phyloP scores from a whole-genome alignment of 2,329 filamentous ascomycete genomes.

The Akanthomyces lecanii region DNA sequence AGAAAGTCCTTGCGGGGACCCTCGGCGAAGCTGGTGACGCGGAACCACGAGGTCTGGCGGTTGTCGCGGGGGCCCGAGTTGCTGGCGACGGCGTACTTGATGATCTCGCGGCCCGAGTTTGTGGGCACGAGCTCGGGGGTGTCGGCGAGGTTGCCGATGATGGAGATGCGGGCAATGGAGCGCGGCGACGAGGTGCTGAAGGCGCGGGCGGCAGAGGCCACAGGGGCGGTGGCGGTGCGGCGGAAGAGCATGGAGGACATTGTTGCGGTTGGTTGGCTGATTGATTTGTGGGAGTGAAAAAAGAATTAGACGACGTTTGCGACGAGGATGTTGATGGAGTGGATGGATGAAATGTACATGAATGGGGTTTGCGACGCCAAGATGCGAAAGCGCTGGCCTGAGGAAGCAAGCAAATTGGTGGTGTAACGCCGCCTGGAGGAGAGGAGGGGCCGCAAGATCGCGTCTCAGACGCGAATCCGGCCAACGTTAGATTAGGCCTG shows the following conservation, averaged over 20 bases:
- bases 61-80: constrained; percentile 64
- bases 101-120: constrained; percentile 65
- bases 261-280: constrained; percentile 11
- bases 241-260: constrained; percentile 51
- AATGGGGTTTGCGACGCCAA: neutral
- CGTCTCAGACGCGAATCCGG: constrained; percentile 10
- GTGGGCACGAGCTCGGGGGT: constrained; percentile 72
- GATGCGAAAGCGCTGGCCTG: neutral
- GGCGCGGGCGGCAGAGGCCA: constrained; percentile 52
- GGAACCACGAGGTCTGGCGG: constrained; percentile 80
- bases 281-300: neutral
- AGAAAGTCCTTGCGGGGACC: constrained; percentile 68
- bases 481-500: neutral
- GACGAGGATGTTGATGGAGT: neutral
- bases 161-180: constrained; percentile 71
- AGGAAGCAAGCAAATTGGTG: neutral
- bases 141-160: constrained; percentile 80
- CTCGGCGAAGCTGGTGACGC: constrained; percentile 68
- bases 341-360: neutral
- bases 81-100: constrained; percentile 74
- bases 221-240: constrained; percentile 47
- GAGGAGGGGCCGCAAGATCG: constrained; percentile 5
- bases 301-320: neutral
- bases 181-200: constrained; percentile 70
- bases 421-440: neutral